Conservation (phyloP, 2,329 filamentous ascomycete species). For the Paracoccidioides lutzii region DNA sequence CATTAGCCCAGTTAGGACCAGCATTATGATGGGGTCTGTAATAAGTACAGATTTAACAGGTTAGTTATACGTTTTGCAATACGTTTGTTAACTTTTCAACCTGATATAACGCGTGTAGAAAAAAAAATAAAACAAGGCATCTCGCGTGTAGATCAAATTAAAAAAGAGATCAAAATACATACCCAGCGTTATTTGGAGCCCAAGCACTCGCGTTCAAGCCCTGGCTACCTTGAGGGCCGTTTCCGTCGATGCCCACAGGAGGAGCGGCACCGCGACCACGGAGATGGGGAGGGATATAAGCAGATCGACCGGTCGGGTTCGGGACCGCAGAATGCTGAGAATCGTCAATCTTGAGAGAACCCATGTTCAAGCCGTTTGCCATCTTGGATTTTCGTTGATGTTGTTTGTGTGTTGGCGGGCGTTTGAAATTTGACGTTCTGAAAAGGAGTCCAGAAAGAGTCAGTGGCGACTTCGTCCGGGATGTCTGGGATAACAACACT, state of each 20-base stretch:
- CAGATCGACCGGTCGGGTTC: slow-evolving; percentile 42
- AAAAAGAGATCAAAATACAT: slow-evolving; percentile 25
- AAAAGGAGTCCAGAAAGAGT: not conserved
- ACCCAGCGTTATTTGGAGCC: slow-evolving; percentile 14
- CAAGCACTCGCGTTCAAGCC: slow-evolving; percentile 23
- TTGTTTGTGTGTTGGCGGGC: not conserved
- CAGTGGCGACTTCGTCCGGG: not conserved
- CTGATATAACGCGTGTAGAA: no score
- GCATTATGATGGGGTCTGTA: slow-evolving; percentile 13
- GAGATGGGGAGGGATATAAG: slow-evolving; percentile 55
- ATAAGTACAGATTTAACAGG: slow-evolving; percentile 1
- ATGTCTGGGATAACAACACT: not conserved
- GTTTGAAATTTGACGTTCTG: not conserved
- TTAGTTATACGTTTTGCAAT: no score
- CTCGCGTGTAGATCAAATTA: slow-evolving; percentile 3
- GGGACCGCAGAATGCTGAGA: slow-evolving; percentile 44
- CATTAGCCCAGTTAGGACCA: slow-evolving; percentile 40
- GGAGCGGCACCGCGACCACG: slow-evolving; percentile 30
- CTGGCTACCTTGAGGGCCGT: slow-evolving; percentile 17
- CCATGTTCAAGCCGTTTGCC: slow-evolving; percentile 46
- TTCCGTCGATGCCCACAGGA: slow-evolving; percentile 27
- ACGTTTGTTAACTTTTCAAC: no score
- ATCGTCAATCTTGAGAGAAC: slow-evolving; percentile 46
- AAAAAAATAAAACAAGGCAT: no score
- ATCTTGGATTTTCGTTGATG: slow-evolving; percentile 19